Conservation (phyloP, 345 rosid species). For the Toxicodendron radicans region DNA sequence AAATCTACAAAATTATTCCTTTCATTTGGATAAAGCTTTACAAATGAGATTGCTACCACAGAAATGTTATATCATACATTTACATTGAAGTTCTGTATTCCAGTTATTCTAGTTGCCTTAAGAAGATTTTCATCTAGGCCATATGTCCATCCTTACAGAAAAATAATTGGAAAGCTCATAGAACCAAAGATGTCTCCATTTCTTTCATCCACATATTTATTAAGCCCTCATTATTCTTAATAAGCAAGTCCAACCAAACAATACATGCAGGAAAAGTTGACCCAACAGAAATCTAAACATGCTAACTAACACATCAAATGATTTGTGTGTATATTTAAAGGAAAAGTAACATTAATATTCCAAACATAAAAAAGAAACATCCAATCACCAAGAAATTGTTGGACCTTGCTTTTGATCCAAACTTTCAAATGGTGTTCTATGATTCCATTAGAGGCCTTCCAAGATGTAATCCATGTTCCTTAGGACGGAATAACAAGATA, state of each 20-base stretch:
- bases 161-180: not conserved
- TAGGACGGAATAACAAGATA: slow-evolving; percentile 32
- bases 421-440: too few species aligned
- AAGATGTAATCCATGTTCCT: slow-evolving; percentile 27
- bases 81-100: slow-evolving; percentile 55
- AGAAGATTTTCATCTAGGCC: slow-evolving; percentile 72
- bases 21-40: not conserved
- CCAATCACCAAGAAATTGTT: too few species aligned
- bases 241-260: not conserved
- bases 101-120: slow-evolving; percentile 69
- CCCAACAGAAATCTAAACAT: not conserved
- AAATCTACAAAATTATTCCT: slow-evolving; percentile 23
- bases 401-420: too few species aligned
- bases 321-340: too few species aligned
- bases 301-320: not conserved
- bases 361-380: too few species aligned
- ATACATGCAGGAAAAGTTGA: not conserved
- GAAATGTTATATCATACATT: slow-evolving; percentile 44
- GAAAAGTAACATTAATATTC: not conserved
- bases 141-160: slow-evolving; percentile 84
- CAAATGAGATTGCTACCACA: slow-evolving; percentile 3
- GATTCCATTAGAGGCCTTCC: too few species aligned
- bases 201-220: not conserved
- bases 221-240: not conserved
- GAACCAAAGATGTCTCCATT: not conserved